Base-by-base conservation (phyloP, 2,329 filamentous ascomycete species). In the Penicillium sp. region DNA sequence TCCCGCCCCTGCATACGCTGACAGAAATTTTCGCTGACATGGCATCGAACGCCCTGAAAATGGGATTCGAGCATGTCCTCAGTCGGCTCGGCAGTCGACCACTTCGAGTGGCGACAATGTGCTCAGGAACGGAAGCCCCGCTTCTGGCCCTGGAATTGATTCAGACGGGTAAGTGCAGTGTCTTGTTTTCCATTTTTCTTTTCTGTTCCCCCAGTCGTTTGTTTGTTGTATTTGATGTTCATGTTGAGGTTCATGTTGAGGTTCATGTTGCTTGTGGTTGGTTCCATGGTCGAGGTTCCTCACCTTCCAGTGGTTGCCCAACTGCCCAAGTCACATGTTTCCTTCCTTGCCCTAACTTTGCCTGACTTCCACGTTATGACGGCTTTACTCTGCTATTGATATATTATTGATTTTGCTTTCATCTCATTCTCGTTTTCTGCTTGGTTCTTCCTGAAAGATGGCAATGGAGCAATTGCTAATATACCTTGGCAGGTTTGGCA, bases 101-200 rank as follows among this genome's bases (percentile, higher is more conserved):
- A 69, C 76, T 88, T 26, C 73, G 79, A 9, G 76, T 92, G 26
- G 88, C 81, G 0, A 93, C 89, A 0, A 84, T 92, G 77, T 92
- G 89, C 68, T 92, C 89, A 1, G 89, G 89, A 0, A 92, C 89
- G 0, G 89, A 93, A 62, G 85, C 85, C 5, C 89, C 89, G 0
- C 73, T 93, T 2, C 76, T 92, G 1, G 86, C 86, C 0, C 67
- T 91, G 14, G 74, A 84, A 14, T 76, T 86, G 69, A 72, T 90
- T 44, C 70, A 74, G 38, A 75, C 82, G 16, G 74, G 80, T 72
- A 68, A 69, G 65, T 67, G 4, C 38, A 35, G 5, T 31, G 29
- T 46, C 31, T 10, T 20, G 1, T 49, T 14, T 35, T 26, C 9
- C 2, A 3, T n/a, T 20, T 3, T 38, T 44, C 24, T 39, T 1